Evolutionary conservation across 2,329 filamentous ascomycete genomes (phyloP).

Genomic region (Gyromitra esculenta): DNA sequence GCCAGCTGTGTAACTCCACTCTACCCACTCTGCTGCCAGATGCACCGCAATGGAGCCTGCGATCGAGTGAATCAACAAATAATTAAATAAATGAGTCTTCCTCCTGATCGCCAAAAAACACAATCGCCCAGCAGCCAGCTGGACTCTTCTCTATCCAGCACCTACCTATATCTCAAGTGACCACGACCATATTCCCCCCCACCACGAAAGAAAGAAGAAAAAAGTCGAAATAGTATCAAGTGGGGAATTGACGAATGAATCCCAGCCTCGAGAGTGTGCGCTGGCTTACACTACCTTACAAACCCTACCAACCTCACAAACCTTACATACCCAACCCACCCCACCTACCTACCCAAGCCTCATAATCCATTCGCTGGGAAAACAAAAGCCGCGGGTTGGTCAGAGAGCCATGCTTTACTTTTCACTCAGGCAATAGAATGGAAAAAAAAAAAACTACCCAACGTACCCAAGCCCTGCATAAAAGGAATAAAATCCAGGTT

Average conservation of each 20-base stretch:
- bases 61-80: no score
- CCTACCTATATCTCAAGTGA: no score
- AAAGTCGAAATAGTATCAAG: constrained; percentile 39
- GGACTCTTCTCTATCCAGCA: no score
- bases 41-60: no score
- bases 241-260: constrained; percentile 8
- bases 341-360: no score
- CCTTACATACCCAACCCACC: neutral
- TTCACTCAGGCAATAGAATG: neutral
- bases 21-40: no score
- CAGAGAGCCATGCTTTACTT: neutral
- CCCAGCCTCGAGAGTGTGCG: neutral
- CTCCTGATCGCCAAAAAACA: no score
- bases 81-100: no score
- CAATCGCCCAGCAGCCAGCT: no score
- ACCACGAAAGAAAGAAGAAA: neutral
- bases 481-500: neutral
- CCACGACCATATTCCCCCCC: no score
- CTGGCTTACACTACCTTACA: neutral
- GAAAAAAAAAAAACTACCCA: neutral
- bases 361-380: no score
- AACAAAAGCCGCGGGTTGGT: neutral
- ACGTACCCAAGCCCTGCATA: neutral
- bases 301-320: neutral
- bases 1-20: no score